phyloP scores from a whole-genome alignment of 164 flowering plant genomes.

The Brasenia schreberi region DNA sequence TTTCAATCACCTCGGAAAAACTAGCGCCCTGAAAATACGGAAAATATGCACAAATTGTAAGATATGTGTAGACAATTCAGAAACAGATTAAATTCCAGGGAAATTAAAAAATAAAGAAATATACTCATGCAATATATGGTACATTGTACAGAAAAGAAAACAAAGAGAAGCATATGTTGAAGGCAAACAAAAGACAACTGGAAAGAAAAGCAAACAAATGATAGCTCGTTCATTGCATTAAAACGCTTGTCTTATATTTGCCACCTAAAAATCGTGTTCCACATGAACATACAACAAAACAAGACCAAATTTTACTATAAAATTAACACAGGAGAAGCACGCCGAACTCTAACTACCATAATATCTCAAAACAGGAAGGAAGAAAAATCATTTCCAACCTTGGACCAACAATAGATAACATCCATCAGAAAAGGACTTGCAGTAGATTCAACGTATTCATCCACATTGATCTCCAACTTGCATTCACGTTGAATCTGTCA shows the following conservation, averaged over 20 bases:
- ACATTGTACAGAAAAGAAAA: too few relatives aligned
- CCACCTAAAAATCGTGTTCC: too few relatives aligned
- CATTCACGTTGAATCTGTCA: constrained; percentile 92
- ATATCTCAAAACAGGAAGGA: too few relatives aligned
- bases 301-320: too few relatives aligned
- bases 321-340: too few relatives aligned
- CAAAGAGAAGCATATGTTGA: not conserved
- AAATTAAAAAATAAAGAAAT: too few relatives aligned
- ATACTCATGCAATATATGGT: too few relatives aligned
- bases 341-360: too few relatives aligned
- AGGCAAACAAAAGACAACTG: not conserved
- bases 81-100: not conserved
- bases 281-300: too few relatives aligned
- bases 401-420: constrained; percentile 96
- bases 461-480: constrained; percentile 86
- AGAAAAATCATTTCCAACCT: constrained; percentile 18
- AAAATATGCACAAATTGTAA: constrained; percentile 3
- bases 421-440: constrained; percentile 93
- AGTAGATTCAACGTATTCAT: constrained; percentile 90
- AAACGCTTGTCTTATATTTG: too few relatives aligned
- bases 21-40: constrained; percentile 49
- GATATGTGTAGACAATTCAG: not conserved
- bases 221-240: not conserved
- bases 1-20: constrained; percentile 82
- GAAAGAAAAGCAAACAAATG: not conserved